Evolutionary conservation across 345 rosid species (phyloP).

Genomic region (Brassica rapa): DNA sequence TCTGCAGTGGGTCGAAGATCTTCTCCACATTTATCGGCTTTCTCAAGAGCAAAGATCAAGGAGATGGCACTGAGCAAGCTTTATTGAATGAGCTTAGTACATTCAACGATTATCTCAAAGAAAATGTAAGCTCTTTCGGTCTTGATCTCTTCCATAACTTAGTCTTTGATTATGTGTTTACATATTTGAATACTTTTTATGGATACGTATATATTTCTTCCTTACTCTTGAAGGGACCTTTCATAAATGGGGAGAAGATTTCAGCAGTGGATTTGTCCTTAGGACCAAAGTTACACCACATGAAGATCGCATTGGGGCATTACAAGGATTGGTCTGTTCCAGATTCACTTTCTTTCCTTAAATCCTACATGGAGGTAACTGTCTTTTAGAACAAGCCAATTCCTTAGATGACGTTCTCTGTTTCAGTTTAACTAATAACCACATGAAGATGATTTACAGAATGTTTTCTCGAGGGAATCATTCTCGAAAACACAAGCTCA

Average conservation of each 20-base stretch:
- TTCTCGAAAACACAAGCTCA: slow-evolving; percentile 68
- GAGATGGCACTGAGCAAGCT: slow-evolving; percentile 78
- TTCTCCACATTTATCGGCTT: slow-evolving; percentile 59
- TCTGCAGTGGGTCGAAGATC: slow-evolving; percentile 73
- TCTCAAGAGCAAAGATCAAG: slow-evolving; percentile 82
- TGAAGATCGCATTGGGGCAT: slow-evolving; percentile 84
- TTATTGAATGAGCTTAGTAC: slow-evolving; percentile 66
- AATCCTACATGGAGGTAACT: slow-evolving; percentile 79
- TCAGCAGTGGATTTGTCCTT: slow-evolving; percentile 88
- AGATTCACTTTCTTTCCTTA: slow-evolving; percentile 64
- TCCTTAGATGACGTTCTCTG: not conserved
- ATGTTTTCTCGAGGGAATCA: slow-evolving; percentile 70
- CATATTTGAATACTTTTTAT: not conserved
- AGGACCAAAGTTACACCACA: slow-evolving; percentile 75
- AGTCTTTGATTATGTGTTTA: not conserved
- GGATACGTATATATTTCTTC: slow-evolving; percentile 9
- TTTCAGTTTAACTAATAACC: not conserved
- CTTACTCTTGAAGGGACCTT: slow-evolving; percentile 63
- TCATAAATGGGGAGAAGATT: slow-evolving; percentile 74
- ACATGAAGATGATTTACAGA: slow-evolving; percentile 46
- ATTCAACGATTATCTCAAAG: slow-evolving; percentile 62
- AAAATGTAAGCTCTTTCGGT: slow-evolving; percentile 51
- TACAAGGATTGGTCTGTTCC: slow-evolving; percentile 86
- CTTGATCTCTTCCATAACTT: slow-evolving; percentile 18
- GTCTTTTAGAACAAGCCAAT: not conserved